A percentile compares a stretch with the other conserved stretches of the same genome.
Evolutionary conservation across 2,329 filamentous ascomycete species (phyloP).

Genomic region (Tolypocladium endophyticum): DNA sequence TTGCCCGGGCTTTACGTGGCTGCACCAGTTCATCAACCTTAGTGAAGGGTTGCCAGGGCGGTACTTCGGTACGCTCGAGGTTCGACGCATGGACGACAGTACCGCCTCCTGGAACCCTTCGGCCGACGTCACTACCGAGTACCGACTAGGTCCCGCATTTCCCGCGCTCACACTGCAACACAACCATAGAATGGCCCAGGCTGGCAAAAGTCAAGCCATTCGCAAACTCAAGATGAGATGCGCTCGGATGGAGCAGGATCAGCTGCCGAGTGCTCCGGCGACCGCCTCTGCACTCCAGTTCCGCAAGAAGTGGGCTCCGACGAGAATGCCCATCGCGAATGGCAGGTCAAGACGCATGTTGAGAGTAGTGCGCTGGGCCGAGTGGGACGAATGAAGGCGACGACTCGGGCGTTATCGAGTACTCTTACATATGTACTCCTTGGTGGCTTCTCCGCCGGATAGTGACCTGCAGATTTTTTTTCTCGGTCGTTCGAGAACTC

Average conservation of each 20-base stretch:
- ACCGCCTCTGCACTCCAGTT: neutral
- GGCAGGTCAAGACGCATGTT: neutral
- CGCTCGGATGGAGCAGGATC: neutral
- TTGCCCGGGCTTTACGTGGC: neutral
- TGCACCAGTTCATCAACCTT: neutral
- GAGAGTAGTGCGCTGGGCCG: neutral
- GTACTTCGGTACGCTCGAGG: neutral
- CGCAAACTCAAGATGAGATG: neutral
- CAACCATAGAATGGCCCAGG: neutral
- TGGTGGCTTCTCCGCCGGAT: neutral
- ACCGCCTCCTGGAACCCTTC: neutral
- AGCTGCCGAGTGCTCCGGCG: neutral
- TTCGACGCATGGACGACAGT: neutral
- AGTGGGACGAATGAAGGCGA: neutral
- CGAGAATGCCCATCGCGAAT: neutral
- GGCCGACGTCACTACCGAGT: neutral
- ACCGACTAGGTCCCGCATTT: neutral
- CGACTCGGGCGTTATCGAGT: neutral
- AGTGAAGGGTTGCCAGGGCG: neutral
- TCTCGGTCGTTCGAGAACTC: constrained; percentile 5
- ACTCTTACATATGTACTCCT: constrained; percentile 3
- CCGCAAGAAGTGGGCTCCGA: neutral
- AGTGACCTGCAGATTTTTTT: constrained; percentile 7
- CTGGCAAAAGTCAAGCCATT: neutral
- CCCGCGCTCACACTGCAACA: neutral